Evolutionary conservation across 2,329 filamentous ascomycete genomes (phyloP), one percentile per base, ranked within the genome.

Genomic region (Nannizzia gypsea): DNA sequence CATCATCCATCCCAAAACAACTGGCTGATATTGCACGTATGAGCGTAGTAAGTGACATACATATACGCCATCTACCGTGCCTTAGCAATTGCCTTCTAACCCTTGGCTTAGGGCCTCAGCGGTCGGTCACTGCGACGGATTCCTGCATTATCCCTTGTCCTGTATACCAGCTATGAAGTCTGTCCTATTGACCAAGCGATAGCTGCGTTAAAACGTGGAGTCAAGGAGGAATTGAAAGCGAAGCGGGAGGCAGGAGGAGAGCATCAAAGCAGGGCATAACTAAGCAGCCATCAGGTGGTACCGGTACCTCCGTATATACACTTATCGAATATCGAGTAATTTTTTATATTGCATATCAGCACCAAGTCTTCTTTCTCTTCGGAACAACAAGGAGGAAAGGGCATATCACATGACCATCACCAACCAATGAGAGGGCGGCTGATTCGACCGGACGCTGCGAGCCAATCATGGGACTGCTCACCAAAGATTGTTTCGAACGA

Each of bases 41-140:
- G 34, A 70, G 69, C 56, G 61, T 64, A 36, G 70, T 71, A 61
- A 64, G 69, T 65, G 20, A 13, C 50, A 54, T 17, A 11, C 13
- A 50, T 24, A 54, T 54, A 34, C 8, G 2, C 17, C 26, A 50
- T 11, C 4, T 24, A 13, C 9, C 13, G 44, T 2, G 3, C 13
- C 4, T 22, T 15, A 3, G 31, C n/a, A 17, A 20, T 3, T 28
- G 9, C 6, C 8, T 20, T 1, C 15, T 54, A 54, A 54, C 1
- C 6, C n/a, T 2, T 20, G 13, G n/a, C 2, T 20, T 40, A 72
- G 65, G 73, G 71, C 11, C 66, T 77, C 3, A 78, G 76, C 62
- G 76, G 74, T 1, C 69, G 76, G 22, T 73, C 69, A 1, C 66
- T 78, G 26, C 68, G 74, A 24, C 68, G 74, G 26, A 63, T 78